Conservation (phyloP, 495 filamentous ascomycete species). For the Talaromyces thailandensis region DNA sequence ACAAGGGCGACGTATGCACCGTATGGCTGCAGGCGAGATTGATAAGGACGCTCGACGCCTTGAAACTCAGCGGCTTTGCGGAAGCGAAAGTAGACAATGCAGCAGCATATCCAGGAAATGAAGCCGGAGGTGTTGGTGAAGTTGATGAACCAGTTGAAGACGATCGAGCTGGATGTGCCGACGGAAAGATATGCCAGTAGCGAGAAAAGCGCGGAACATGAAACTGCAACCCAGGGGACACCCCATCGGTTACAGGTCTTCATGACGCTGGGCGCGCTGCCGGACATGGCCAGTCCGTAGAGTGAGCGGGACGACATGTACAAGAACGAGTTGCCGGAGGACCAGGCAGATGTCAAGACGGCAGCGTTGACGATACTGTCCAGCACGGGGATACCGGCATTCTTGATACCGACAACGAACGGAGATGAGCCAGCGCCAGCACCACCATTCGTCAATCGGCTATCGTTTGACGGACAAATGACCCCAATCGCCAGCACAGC, state of each 20-base stretch:
- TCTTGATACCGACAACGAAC: conserved; percentile 50
- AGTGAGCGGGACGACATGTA: conserved; percentile 77
- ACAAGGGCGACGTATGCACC: conserved; percentile 51
- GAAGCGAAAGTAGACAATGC: conserved; percentile 52
- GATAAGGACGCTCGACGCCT: conserved; percentile 47
- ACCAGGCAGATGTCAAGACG: conserved; percentile 57
- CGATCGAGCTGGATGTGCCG: conserved; percentile 35
- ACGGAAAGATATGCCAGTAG: conserved; percentile 46
- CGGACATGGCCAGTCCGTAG: conserved; percentile 52
- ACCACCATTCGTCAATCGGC: conserved; percentile 32
- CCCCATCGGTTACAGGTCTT: conserved; percentile 39
- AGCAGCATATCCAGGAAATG: conserved; percentile 56
- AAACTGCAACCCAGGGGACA: conserved; percentile 39
- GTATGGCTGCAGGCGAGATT: conserved; percentile 50
- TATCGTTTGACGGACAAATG: conserved; percentile 43
- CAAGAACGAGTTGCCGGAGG: conserved; percentile 68
- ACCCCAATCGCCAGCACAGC: conserved; percentile 50
- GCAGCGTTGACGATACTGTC: conserved; percentile 70
- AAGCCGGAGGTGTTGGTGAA: conserved; percentile 58
- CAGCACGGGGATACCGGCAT: conserved; percentile 56
- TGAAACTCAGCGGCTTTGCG: conserved; percentile 48
- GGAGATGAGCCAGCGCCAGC: conserved; percentile 49
- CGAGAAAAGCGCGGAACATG: conserved; percentile 40
- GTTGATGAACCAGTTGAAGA: conserved; percentile 54
- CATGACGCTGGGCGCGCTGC: conserved; percentile 39